Evolutionary conservation across 805 yeast genomes (phyloP), one percentile per base, ranked within the genome.

Genomic region (Wickerhamomyces strasburgensis): DNA sequence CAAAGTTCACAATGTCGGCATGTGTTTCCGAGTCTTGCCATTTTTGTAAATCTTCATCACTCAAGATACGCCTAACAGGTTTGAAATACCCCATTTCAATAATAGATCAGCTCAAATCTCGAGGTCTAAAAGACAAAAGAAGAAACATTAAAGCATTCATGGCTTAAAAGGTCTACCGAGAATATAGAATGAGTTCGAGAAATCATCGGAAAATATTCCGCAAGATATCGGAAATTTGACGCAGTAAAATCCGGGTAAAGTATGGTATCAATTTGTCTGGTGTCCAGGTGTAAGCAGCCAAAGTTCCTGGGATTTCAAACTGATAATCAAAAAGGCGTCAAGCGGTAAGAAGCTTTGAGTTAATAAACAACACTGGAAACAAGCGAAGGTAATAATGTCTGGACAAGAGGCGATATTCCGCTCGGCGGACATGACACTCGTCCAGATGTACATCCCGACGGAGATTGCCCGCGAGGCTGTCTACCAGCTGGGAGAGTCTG

Each of bases 371-470:
- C n/a, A n/a, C n/a, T n/a, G n/a, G n/a, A n/a, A n/a, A n/a, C n/a
- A n/a, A n/a, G n/a, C n/a, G n/a, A 21, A 8, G 7, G 25, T 11
- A 8, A 21, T 21, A 24, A 56, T 55, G 61, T 29, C 43, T 23
- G 23, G 27, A 13, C 65, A 64, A 42, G 71, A 65, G 52, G 67
- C 69, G 15, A 63, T 65, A 31, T 66, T 56, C 61, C 67, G 70
- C 71, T 86, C 98, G 43, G 98, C 98, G 83, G 95, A 87, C 57
- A 93, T 93, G 98, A 78, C 95, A 35, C 73, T 94, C 54, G 84
- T 90, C 35, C 98, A 93, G 68, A 72, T 93, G 51, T 93, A 85
- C 61, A 79, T 93, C 42, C 93, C 98, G 8, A 80, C 87, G 17
- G 99, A 93, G 65, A 82, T 87, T 30, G 75, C 95, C 13, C 72